phyloP scores from a whole-genome alignment of 2,329 filamentous ascomycete species.

The Cadophora sp. region DNA sequence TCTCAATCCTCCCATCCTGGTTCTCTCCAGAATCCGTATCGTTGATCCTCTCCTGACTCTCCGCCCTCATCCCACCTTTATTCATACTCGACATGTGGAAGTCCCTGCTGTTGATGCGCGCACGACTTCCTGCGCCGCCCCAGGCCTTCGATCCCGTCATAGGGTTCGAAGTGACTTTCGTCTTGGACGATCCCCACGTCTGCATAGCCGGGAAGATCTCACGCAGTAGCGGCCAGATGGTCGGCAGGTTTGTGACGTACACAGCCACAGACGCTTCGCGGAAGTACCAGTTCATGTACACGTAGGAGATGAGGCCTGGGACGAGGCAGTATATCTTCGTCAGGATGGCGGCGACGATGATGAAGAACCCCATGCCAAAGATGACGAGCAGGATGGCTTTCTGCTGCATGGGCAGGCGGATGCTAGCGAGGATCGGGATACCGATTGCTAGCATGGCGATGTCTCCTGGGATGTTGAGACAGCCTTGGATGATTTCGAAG shows the following conservation, averaged over 20 bases:
- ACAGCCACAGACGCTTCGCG: conserved; percentile 58
- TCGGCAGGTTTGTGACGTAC: conserved; percentile 57
- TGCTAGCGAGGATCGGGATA: conserved; percentile 53
- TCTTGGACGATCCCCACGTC: conserved; percentile 13
- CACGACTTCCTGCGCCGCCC: neutral
- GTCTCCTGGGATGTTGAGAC: conserved; percentile 57
- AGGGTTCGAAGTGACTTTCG: neutral
- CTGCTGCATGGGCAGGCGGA: conserved; percentile 52
- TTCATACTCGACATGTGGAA: conserved; percentile 6
- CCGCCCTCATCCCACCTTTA: neutral
- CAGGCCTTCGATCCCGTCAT: neutral
- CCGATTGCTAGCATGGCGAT: conserved; percentile 55
- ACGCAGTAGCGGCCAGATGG: conserved; percentile 57
- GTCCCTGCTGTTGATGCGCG: conserved; percentile 7
- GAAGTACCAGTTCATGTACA: conserved; percentile 54
- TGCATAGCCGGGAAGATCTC: conserved; percentile 45
- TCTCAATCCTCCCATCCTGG: conserved; percentile 12
- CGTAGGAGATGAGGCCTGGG: conserved; percentile 40
- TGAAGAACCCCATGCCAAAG: conserved; percentile 58
- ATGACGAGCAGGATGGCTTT: conserved; percentile 55
- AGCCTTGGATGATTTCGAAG: conserved; percentile 55
- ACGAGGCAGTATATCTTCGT: conserved; percentile 56
- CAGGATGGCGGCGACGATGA: conserved; percentile 51
- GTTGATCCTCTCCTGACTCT: conserved; percentile 18
- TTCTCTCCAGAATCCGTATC: conserved; percentile 14